Evolutionary conservation across 2,329 filamentous ascomycete species (phyloP), one percentile per base, ranked within the genome.

Genomic region (Clathrospora elynae): DNA sequence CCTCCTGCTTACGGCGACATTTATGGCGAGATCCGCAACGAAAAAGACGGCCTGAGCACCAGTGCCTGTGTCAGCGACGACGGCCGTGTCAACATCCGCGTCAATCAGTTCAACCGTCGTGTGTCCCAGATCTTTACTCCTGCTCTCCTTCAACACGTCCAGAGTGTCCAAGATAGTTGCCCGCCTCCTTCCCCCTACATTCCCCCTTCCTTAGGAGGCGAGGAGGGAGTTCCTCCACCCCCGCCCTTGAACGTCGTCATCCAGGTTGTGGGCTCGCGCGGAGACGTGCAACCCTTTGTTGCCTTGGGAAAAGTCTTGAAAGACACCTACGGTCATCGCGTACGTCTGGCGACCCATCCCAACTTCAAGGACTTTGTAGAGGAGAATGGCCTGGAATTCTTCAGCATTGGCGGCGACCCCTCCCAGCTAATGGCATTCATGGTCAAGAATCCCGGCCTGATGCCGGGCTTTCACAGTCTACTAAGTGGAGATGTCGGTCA

Each of bases 271-370:
- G 76, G 76, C 10, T 73, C 68, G 4, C 69, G 76, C 14, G 79
- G 79, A 6, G 79, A 82, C 56, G 77, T 82, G 0, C 81, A 84
- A 44, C 81, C 81, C 0, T 84, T 84, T 39, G 68, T 84, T 35
- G 78, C 80, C 0, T 68, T 84, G 1, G 81, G 78, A 0, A 75
- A 72, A 23, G 72, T 75, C 9, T 58, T 83, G 0, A 64, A 73
- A 18, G 43, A 46, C 10, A 38, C 44, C 7, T 59, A 64, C 22
- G 59, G 60, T 2, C 62, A 66, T 46, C 53, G 62, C 12, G 54
- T 66, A n/a, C 55, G 62, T 13, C 20, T 66, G 19, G 60, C 60
- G 13, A 65, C 62, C 10, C 62, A 66, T 14, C 36, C 38, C 14
- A 28, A 39, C 6, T 58, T 62, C 45, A 38, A 47, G 17, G 31